A percentile compares a stretch with the other conserved stretches of the same genome.
These are phyloP conservation scores for Rasamsonia emersonii DNA, from an alignment of 2,329 filamentous ascomycete species.

Conservation along the genomic window DNA sequence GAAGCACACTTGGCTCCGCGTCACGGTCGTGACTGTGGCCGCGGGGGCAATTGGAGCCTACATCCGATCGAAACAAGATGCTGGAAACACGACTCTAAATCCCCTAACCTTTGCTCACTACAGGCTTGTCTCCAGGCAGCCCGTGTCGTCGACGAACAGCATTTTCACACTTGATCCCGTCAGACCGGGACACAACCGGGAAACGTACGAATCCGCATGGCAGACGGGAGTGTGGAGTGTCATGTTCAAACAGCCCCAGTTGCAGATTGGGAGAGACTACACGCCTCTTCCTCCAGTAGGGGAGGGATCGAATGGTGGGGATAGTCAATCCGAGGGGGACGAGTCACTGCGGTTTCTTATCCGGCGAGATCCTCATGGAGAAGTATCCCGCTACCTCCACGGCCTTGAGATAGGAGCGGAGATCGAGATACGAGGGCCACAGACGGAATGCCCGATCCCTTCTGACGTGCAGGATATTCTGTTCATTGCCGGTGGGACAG, in stretches of 20 bases:
- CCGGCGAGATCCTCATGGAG: slow-evolving; percentile 67
- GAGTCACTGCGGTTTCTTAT: slow-evolving; percentile 62
- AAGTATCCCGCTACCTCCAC: slow-evolving; percentile 77
- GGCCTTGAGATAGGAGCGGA: slow-evolving; percentile 52
- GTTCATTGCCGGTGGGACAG: slow-evolving; percentile 87
- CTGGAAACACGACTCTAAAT: slow-evolving; percentile 22
- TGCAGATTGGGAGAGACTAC: slow-evolving; percentile 87
- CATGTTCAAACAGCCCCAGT: slow-evolving; percentile 86
- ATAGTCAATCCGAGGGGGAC: slow-evolving; percentile 7
- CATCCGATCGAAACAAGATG: slow-evolving; percentile 20
- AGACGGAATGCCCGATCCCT: slow-evolving; percentile 57
- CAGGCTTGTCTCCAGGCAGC: slow-evolving; percentile 33
- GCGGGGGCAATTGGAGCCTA: slow-evolving; percentile 30
- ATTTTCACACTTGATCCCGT: slow-evolving; percentile 36
- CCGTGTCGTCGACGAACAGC: slow-evolving; percentile 38
- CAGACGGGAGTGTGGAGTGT: slow-evolving; percentile 70
- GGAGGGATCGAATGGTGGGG: slow-evolving; percentile 9
- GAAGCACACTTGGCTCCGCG: slow-evolving; percentile 24
- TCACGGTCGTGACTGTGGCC: slow-evolving; percentile 24
- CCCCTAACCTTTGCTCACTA: slow-evolving; percentile 33
- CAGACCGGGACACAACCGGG: slow-evolving; percentile 22
- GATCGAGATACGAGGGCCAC: slow-evolving; percentile 72
- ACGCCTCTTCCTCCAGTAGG: slow-evolving; percentile 66
- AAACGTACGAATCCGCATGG: slow-evolving; percentile 43
- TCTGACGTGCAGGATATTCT: slow-evolving; percentile 53